phyloP scores from a whole-genome alignment of 768 basidiomycete species.

The Trametes elegans region DNA sequence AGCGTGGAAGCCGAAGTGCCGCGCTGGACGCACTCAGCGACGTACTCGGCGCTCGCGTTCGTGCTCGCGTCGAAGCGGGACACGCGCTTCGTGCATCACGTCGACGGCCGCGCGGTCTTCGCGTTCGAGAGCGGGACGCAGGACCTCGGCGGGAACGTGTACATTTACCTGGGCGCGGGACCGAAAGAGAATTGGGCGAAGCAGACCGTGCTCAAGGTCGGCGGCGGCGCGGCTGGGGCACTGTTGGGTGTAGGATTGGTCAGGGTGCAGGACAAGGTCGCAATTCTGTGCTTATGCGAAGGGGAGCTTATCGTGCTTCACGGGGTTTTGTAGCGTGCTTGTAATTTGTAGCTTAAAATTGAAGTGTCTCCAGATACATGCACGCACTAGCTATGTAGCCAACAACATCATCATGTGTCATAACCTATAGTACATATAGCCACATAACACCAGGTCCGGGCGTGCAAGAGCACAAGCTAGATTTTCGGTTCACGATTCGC shows the following conservation, averaged over 20 bases:
- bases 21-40: slow-evolving; percentile 74
- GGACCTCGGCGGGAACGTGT: slow-evolving; percentile 77
- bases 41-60: slow-evolving; percentile 88
- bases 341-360: not conserved
- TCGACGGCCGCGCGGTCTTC: slow-evolving; percentile 52
- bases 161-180: slow-evolving; percentile 69
- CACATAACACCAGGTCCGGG: no score
- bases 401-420: no score
- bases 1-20: slow-evolving; percentile 24
- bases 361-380: no score
- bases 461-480: no score
- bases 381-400: not conserved
- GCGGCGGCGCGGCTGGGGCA: slow-evolving; percentile 66
- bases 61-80: slow-evolving; percentile 93
- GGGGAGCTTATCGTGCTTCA: slow-evolving; percentile 64
- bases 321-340: slow-evolving; percentile 29
- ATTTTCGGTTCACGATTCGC: no score
- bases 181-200: slow-evolving; percentile 61
- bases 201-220: slow-evolving; percentile 79
- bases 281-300: slow-evolving; percentile 76
- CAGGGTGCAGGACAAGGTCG: slow-evolving; percentile 27
- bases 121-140: slow-evolving; percentile 81
- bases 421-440: no score
- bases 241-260: slow-evolving; percentile 73
- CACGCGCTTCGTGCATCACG: slow-evolving; percentile 82